These are phyloP conservation scores for Podospora appendiculata DNA, from an alignment of 495 filamentous ascomycete genomes.

Conservation along the genomic window DNA sequence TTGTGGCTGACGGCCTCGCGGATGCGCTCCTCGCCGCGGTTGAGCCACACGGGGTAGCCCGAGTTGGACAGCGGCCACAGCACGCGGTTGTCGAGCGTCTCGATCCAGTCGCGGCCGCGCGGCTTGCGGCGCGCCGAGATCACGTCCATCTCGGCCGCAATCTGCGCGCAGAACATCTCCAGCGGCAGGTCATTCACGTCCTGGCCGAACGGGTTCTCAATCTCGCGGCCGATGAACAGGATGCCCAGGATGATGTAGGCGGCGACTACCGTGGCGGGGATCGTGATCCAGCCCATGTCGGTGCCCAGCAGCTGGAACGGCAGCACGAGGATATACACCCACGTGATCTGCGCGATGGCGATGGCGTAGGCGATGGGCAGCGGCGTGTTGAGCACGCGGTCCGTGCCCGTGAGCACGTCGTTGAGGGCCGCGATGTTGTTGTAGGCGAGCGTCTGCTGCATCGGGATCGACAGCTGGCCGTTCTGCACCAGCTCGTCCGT, in stretches of 20 bases:
- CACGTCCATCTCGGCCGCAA: slow-evolving; percentile 65
- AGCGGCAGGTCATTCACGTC: slow-evolving; percentile 85
- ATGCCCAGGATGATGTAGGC: slow-evolving; percentile 91
- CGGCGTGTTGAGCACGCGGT: slow-evolving; percentile 79
- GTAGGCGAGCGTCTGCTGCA: slow-evolving; percentile 43
- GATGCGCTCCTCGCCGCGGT: slow-evolving; percentile 42
- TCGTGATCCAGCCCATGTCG: slow-evolving; percentile 63
- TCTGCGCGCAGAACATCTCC: slow-evolving; percentile 65
- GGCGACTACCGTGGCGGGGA: slow-evolving; percentile 69
- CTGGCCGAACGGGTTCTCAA: slow-evolving; percentile 83
- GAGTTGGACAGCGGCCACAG: slow-evolving; percentile 58
- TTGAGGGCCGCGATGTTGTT: slow-evolving; percentile 53
- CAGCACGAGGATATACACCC: slow-evolving; percentile 75
- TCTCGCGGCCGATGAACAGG: slow-evolving; percentile 74
- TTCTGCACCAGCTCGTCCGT: slow-evolving; percentile 48
- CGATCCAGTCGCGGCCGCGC: slow-evolving; percentile 49
- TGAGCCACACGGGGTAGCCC: slow-evolving; percentile 54
- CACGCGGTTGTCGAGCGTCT: slow-evolving; percentile 50
- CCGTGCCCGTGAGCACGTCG: slow-evolving; percentile 65
- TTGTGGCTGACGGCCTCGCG: slow-evolving; percentile 31
- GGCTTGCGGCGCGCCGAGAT: slow-evolving; percentile 55
- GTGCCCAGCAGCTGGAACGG: slow-evolving; percentile 69
- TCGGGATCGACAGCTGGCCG: slow-evolving; percentile 44
- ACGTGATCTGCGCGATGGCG: slow-evolving; percentile 78
- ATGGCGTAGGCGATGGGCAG: slow-evolving; percentile 81